Conservation (phyloP, 768 basidiomycete species). For the Jaapia argillacea region DNA sequence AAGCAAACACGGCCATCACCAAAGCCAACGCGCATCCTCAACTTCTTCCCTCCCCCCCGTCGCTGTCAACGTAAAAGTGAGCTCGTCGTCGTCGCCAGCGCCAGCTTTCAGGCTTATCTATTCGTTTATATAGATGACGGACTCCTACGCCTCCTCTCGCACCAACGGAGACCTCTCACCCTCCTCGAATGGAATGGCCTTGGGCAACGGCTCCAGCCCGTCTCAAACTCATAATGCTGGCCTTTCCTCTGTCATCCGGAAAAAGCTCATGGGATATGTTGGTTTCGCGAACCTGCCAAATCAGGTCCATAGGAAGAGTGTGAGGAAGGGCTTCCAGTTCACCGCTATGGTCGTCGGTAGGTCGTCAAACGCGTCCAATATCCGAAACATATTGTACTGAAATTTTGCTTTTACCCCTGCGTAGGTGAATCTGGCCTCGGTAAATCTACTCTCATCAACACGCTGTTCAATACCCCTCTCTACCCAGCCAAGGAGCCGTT, state of each 20-base stretch:
- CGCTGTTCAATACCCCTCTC: slow-evolving; percentile 93
- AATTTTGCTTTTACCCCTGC: slow-evolving; percentile 3
- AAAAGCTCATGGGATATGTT: slow-evolving; percentile 93
- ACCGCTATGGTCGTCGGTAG: slow-evolving; percentile 98
- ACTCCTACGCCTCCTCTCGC: slow-evolving; percentile 62
- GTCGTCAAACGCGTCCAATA: slow-evolving; percentile 27
- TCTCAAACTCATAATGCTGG: slow-evolving; percentile 31
- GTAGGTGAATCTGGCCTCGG: slow-evolving; percentile 96
- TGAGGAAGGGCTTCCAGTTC: slow-evolving; percentile 98
- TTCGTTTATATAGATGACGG: slow-evolving; percentile 47
- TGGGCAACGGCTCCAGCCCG: slow-evolving; percentile 60
- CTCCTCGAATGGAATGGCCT: slow-evolving; percentile 43
- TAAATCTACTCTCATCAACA: slow-evolving; percentile 98
- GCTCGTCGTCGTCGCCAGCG: slow-evolving; percentile 3
- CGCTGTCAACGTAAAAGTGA: slow-evolving; percentile 33
- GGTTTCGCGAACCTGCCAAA: slow-evolving; percentile 98
- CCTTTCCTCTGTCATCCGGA: slow-evolving; percentile 45
- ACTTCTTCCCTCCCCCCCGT: slow-evolving; percentile 38
- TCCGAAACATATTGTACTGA: slow-evolving; percentile 1
- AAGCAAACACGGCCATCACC: slow-evolving; percentile 22
- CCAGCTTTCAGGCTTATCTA: slow-evolving; percentile 12
- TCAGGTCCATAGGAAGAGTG: slow-evolving; percentile 98
- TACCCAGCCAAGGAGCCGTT: slow-evolving; percentile 83
- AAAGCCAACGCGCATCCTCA: slow-evolving; percentile 8
- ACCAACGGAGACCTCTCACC: slow-evolving; percentile 42